Conservation (phyloP, 805 yeast species). For the Starmera amethionina region DNA sequence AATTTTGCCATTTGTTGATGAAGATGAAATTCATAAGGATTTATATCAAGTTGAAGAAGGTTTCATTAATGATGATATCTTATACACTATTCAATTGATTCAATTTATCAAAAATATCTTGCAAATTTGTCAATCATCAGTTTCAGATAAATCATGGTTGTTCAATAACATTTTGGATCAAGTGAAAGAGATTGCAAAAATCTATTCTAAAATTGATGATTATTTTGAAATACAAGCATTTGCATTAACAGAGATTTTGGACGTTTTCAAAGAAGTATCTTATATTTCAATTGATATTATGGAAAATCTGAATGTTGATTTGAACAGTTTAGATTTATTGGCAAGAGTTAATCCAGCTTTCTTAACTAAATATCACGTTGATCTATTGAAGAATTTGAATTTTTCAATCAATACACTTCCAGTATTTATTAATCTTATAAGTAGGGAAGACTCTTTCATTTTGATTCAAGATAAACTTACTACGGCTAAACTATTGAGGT, state of each 20-base stretch:
- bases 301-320: slow-evolving; percentile 3
- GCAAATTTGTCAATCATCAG: slow-evolving; percentile 4
- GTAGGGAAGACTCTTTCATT: slow-evolving; percentile 2
- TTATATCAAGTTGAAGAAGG: slow-evolving; percentile 6
- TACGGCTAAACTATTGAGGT: slow-evolving; percentile 4
- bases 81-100: slow-evolving; percentile 8
- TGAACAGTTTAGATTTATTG: slow-evolving; percentile 5
- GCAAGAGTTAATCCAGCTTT: slow-evolving; percentile 10
- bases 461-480: slow-evolving; percentile 5
- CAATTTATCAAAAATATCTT: slow-evolving; percentile 11
- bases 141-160: slow-evolving; percentile 11
- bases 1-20: slow-evolving; percentile 7
- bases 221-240: slow-evolving; percentile 9
- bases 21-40: slow-evolving; percentile 8
- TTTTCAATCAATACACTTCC: slow-evolving; percentile 7
- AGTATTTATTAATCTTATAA: slow-evolving; percentile 2
- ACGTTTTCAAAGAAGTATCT: slow-evolving; percentile 11
- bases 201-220: slow-evolving; percentile 6
- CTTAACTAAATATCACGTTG: slow-evolving; percentile 6
- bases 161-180: slow-evolving; percentile 4
- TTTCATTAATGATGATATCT: slow-evolving; percentile 5
- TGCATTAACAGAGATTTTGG: slow-evolving; percentile 7
- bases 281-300: slow-evolving; percentile 4
- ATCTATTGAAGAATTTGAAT: slow-evolving; percentile 4
- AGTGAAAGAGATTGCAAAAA: slow-evolving; percentile 5